Evolutionary conservation across 495 filamentous ascomycete genomes (phyloP).

Genomic region (Aspergillus avenaceus): DNA sequence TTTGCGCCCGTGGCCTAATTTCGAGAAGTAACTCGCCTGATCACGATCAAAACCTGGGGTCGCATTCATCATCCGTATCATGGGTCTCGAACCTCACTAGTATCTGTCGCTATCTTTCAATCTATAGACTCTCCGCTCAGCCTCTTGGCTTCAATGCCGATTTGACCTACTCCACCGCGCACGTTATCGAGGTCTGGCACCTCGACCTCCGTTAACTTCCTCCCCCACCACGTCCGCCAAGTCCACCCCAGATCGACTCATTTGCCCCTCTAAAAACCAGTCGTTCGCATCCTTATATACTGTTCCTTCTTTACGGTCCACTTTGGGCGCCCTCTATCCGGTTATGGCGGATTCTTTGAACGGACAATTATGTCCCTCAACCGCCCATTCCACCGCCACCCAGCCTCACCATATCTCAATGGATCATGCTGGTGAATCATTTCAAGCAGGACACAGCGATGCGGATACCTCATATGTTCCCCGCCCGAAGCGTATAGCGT

Average conservation of each 20-base stretch:
- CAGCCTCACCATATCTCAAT: constrained; percentile 18
- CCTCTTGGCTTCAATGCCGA: no score
- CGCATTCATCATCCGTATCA: neutral
- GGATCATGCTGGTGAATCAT: constrained; percentile 26
- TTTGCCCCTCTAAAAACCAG: no score
- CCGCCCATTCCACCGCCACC: constrained; percentile 23
- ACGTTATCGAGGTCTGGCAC: constrained; percentile 8
- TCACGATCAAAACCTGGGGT: no score
- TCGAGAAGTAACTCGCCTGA: no score
- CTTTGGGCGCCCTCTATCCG: constrained; percentile 1
- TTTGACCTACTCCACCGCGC: neutral
- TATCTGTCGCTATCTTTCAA: neutral
- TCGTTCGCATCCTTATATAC: no score
- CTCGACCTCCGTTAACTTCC: neutral
- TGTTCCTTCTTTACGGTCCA: no score
- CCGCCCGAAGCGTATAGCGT: constrained; percentile 92
- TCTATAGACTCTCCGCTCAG: no score
- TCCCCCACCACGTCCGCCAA: neutral
- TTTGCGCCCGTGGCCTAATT: no score
- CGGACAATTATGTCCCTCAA: constrained; percentile 46
- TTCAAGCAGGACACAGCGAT: constrained; percentile 30
- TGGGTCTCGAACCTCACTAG: neutral
- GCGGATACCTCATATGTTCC: constrained; percentile 62
- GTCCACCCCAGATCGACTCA: no score
- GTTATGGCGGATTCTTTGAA: constrained; percentile 48